These are phyloP conservation scores for Crithidia acanthocephali DNA, from an alignment of 208 protist species.

Conservation along the genomic window DNA sequence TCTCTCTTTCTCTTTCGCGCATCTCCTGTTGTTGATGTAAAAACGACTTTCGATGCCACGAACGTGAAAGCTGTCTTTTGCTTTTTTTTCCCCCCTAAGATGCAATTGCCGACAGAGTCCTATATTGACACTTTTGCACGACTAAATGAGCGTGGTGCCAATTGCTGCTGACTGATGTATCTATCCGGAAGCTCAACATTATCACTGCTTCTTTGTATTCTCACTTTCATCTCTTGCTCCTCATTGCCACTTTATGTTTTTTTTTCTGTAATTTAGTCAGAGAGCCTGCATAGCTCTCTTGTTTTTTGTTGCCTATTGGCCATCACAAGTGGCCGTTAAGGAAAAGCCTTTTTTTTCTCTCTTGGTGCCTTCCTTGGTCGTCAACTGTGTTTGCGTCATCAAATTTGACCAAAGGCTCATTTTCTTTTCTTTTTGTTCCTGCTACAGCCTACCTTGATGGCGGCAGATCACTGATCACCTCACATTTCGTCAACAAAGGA, in stretches of 20 bases:
- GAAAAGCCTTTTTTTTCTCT: neutral
- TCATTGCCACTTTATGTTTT: too few relatives aligned
- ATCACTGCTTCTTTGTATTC: too few relatives aligned
- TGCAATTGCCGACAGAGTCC: neutral
- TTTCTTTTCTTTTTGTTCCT: too few relatives aligned
- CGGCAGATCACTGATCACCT: neutral
- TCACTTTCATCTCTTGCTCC: too few relatives aligned
- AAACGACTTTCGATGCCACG: neutral
- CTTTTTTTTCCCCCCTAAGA: conserved; percentile 20
- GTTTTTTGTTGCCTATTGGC: conserved; percentile 1
- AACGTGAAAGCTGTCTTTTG: neutral
- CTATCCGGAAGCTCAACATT: too few relatives aligned
- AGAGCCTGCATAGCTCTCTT: conserved; percentile 23
- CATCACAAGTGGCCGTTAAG: too few relatives aligned
- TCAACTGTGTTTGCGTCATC: too few relatives aligned
- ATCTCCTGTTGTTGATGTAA: neutral
- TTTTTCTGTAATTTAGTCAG: too few relatives aligned
- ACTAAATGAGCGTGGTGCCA: neutral
- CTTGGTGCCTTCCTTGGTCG: too few relatives aligned
- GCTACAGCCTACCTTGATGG: too few relatives aligned
- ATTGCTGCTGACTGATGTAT: neutral
- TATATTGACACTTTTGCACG: neutral
- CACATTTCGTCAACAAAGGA: neutral
- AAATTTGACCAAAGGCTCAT: too few relatives aligned
- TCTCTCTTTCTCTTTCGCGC: too few relatives aligned